Percentiles rank a stretch among this genome's conserved stretches.
phyloP scores from a whole-genome alignment of 2,329 filamentous ascomycete genomes.

The Sclerotinia spermophila region DNA sequence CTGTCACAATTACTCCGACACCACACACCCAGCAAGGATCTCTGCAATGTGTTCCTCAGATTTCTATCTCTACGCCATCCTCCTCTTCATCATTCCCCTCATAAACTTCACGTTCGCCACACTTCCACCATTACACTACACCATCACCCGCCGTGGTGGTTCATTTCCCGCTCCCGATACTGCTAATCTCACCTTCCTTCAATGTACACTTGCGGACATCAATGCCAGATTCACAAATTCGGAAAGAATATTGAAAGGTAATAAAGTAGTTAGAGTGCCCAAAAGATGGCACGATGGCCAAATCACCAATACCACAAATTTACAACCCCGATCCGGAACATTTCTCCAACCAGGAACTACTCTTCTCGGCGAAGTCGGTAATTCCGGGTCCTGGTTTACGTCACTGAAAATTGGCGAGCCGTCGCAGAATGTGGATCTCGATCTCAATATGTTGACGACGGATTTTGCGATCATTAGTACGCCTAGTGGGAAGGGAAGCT shows the following conservation, averaged over 20 bases:
- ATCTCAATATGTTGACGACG: slow-evolving; percentile 29
- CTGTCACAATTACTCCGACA: rapidly evolving
- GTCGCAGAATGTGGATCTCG: slow-evolving; percentile 25
- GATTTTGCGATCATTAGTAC: slow-evolving; percentile 27
- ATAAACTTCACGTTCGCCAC: neutral
- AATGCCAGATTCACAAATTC: slow-evolving; percentile 1
- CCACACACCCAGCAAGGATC: no score
- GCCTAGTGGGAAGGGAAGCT: slow-evolving; percentile 23
- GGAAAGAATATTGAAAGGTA: neutral
- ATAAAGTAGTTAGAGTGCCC: neutral
- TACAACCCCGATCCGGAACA: neutral
- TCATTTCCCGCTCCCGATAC: slow-evolving; percentile 9
- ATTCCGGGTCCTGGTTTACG: slow-evolving; percentile 26
- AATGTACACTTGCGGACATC: neutral
- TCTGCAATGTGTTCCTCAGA: neutral
- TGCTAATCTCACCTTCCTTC: slow-evolving; percentile 3
- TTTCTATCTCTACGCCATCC: neutral
- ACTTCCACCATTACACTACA: slow-evolving; percentile 11
- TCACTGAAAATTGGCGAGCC: slow-evolving; percentile 26
- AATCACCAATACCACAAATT: neutral
- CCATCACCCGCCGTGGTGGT: neutral
- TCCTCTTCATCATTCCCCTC: neutral
- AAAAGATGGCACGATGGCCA: slow-evolving; percentile 1
- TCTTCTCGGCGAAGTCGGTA: slow-evolving; percentile 26
- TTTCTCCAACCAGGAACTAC: neutral